These are phyloP conservation scores for Leccinellum luteum DNA, from an alignment of 768 basidiomycete genomes.

Conservation along the genomic window DNA sequence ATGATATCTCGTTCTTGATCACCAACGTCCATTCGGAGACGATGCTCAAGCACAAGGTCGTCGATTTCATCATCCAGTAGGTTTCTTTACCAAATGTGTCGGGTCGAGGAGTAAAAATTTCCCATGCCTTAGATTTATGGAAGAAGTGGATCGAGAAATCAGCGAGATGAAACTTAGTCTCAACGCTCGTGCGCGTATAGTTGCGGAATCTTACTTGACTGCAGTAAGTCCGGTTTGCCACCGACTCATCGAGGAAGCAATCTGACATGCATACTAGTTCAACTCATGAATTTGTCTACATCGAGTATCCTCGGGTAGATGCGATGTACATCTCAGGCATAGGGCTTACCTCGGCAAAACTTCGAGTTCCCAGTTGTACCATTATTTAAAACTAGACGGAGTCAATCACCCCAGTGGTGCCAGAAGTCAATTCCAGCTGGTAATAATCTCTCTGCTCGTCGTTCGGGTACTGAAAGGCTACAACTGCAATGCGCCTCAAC, in stretches of 20 bases:
- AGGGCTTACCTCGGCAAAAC: constrained; percentile 3
- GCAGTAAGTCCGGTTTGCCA: constrained; percentile 55
- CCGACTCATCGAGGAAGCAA: neutral
- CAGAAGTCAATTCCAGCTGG: constrained; percentile 2
- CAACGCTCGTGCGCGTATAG: constrained; percentile 94
- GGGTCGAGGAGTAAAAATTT: neutral
- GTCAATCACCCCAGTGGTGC: neutral
- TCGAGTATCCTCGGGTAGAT: constrained; percentile 17
- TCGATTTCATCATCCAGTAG: constrained; percentile 98
- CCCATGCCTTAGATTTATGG: constrained; percentile 74
- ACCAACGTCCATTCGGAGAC: constrained; percentile 96
- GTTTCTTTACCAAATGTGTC: constrained; percentile 28
- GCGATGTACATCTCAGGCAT: constrained; percentile 17
- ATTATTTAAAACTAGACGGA: neutral
- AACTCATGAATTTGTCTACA: constrained; percentile 21
- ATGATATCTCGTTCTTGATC: constrained; percentile 97
- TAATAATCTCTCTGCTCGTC: constrained; percentile 3
- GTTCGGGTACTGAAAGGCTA: constrained; percentile 12
- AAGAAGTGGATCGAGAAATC: constrained; percentile 99
- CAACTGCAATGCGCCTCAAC: constrained; percentile 21
- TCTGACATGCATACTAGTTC: constrained; percentile 22
- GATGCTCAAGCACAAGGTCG: constrained; percentile 99
- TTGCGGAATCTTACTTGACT: constrained; percentile 93
- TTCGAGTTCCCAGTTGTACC: constrained; percentile 15
- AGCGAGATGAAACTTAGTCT: constrained; percentile 98